Evolutionary conservation across 2,329 filamentous ascomycete genomes (phyloP), one percentile per base, ranked within the genome.

Genomic region (Stemphylium lycopersici): DNA sequence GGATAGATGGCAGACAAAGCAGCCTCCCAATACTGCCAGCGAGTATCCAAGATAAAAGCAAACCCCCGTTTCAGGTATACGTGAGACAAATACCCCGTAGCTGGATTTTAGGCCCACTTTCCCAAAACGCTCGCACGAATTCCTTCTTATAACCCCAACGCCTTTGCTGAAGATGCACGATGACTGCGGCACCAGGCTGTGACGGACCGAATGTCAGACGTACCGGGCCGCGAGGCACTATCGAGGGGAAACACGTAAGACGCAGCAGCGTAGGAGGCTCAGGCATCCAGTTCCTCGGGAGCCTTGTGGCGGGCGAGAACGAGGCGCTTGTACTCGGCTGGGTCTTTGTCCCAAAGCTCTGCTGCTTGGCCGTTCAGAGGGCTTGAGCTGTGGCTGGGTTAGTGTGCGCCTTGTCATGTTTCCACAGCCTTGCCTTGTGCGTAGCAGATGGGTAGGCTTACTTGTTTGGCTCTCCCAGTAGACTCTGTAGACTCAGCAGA

Each of bases 391-490:
- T 31, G 20, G 18, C 5, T 3, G 18, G 16, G 46, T 59, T 36
- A 62, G 58, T 34, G 16, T 39, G 32, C 20, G 7, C 13, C 2
- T 12, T 22, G 18, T 7, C 10, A 12, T 4, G 16, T 6, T 32
- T 10, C 22, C 29, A n/a, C 11, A 16, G 29, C 15, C 16, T 18
- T 7, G 20, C 16, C 1, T 24, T 1, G 5, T 13, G 3, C 4
- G 22, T 7, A 36, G 11, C 2, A 18, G 2, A 37, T 8, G 3
- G 11, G 6, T 2, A 0, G 12, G 69, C 90, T 77, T 80, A 98
- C 95, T 99, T 99, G 80, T 99, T 99, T 32, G 95, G 95, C 79
- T 99, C 95, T 22, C 93, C 95, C 29, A 99, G 84, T 71, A 99
- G 80, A 77, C 93, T 97, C 79, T 99, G 95, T 77, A 99, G 79